phyloP scores from a whole-genome alignment of 2,329 filamentous ascomycete species.

The Microdochium paspali region DNA sequence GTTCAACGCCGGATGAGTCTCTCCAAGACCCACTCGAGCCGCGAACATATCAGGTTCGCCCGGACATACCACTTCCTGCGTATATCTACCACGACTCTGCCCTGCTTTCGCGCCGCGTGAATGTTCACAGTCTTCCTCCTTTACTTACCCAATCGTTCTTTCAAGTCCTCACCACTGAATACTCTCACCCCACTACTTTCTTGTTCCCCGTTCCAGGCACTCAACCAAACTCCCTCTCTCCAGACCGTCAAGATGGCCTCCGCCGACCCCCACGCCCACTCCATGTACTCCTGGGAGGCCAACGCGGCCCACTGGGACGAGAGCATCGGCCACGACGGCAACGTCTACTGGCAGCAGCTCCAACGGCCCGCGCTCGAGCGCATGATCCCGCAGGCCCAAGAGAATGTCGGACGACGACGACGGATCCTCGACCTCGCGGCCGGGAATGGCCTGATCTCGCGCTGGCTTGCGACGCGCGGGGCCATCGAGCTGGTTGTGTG shows the following conservation, averaged over 20 bases:
- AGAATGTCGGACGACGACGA: constrained; percentile 10
- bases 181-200: too few relatives aligned
- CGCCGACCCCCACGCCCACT: constrained; percentile 4
- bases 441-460: constrained; percentile 37
- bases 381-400: constrained; percentile 22
- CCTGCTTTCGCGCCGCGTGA: too few relatives aligned
- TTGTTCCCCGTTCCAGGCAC: background rate
- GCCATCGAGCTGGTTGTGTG: constrained; percentile 26
- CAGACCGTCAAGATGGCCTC: too few relatives aligned
- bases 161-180: too few relatives aligned
- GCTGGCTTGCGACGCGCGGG: constrained; percentile 25
- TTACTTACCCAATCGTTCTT: too few relatives aligned
- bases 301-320: constrained; percentile 33
- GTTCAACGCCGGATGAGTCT: too few relatives aligned
- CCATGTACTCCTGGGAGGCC: constrained; percentile 26
- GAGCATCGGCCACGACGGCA: constrained; percentile 26
- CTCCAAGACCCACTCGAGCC: too few relatives aligned
- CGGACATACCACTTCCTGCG: too few relatives aligned
- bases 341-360: constrained; percentile 32
- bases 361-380: constrained; percentile 29
- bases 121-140: too few relatives aligned
- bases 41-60: too few relatives aligned
- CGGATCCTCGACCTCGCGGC: constrained; percentile 36
- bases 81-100: too few relatives aligned
- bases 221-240: background rate